A percentile compares a stretch with the other conserved stretches of the same genome.
These are phyloP conservation scores for Tephrocybe sp. DNA, from an alignment of 768 basidiomycete species.

Conservation along the genomic window DNA sequence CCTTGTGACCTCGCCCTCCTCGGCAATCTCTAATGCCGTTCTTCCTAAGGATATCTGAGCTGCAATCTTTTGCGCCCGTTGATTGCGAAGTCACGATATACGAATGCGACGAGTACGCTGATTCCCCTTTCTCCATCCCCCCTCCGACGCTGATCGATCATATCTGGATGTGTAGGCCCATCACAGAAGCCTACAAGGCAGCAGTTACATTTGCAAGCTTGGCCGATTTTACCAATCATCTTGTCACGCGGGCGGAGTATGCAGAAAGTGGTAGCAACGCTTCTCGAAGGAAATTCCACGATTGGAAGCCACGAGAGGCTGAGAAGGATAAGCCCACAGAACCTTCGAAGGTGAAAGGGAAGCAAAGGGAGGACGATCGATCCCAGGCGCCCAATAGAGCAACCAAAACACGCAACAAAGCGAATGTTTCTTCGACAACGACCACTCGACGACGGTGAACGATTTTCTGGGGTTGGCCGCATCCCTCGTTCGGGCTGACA, in stretches of 20 bases:
- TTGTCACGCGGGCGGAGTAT: slow-evolving; percentile 82
- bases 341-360: slow-evolving; percentile 26
- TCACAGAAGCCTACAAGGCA: slow-evolving; percentile 62
- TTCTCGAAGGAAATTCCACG: slow-evolving; percentile 70
- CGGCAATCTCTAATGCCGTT: slow-evolving; percentile 1
- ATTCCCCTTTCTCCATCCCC: slow-evolving; percentile 8
- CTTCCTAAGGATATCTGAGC: slow-evolving; percentile 59
- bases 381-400: slow-evolving; percentile 19
- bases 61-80: slow-evolving; percentile 78
- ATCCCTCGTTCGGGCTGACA: background rate
- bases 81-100: slow-evolving; percentile 75
- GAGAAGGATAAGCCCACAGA: slow-evolving; percentile 34
- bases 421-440: slow-evolving; percentile 10
- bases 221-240: slow-evolving; percentile 46
- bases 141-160: slow-evolving; percentile 10
- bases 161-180: slow-evolving; percentile 53
- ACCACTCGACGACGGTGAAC: slow-evolving; percentile 17
- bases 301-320: slow-evolving; percentile 47
- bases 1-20: slow-evolving; percentile 11
- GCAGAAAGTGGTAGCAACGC: slow-evolving; percentile 77
- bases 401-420: slow-evolving; percentile 17
- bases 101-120: slow-evolving; percentile 66
- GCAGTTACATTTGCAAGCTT: slow-evolving; percentile 56
- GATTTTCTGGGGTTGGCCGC: background rate
- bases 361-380: slow-evolving; percentile 33